Evolutionary conservation across 257 asterid genomes (phyloP).

Genomic region (Solanum ossicruentum): DNA sequence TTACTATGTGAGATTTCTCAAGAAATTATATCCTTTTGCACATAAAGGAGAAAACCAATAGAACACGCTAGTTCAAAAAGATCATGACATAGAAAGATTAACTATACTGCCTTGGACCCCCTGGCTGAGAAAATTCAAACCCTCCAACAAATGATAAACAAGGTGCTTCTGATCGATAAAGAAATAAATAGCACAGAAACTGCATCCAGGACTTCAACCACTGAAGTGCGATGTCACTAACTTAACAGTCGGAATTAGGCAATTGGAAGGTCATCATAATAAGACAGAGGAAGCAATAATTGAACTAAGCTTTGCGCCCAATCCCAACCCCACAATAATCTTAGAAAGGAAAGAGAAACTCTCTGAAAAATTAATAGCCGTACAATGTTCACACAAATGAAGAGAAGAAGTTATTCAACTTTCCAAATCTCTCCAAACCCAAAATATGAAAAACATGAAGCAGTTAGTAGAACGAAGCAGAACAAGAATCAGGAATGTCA

Average conservation of each 20-base stretch:
- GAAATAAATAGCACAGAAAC: neutral
- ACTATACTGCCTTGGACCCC: neutral
- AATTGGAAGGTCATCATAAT: neutral
- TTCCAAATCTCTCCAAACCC: neutral
- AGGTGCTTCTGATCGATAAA: neutral
- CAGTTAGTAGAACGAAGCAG: neutral
- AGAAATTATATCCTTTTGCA: slow-evolving; percentile 9
- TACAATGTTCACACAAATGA: neutral
- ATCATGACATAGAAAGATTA: neutral
- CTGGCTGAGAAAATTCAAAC: neutral
- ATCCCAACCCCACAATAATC: slow-evolving; percentile 3
- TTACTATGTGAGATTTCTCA: neutral
- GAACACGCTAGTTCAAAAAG: neutral
- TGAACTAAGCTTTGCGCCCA: neutral
- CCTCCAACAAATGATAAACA: neutral
- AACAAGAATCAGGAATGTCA: slow-evolving; percentile 11
- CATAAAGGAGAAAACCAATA: neutral
- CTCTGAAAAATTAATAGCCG: slow-evolving; percentile 6
- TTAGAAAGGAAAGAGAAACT: neutral
- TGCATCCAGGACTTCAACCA: neutral
- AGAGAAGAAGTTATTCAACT: neutral
- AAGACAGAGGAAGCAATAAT: neutral
- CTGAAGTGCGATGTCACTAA: neutral
- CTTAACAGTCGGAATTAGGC: neutral
- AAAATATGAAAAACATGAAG: neutral